Evolutionary conservation across 2,329 filamentous ascomycete species (phyloP).

Genomic region (Seiridium unicorne): DNA sequence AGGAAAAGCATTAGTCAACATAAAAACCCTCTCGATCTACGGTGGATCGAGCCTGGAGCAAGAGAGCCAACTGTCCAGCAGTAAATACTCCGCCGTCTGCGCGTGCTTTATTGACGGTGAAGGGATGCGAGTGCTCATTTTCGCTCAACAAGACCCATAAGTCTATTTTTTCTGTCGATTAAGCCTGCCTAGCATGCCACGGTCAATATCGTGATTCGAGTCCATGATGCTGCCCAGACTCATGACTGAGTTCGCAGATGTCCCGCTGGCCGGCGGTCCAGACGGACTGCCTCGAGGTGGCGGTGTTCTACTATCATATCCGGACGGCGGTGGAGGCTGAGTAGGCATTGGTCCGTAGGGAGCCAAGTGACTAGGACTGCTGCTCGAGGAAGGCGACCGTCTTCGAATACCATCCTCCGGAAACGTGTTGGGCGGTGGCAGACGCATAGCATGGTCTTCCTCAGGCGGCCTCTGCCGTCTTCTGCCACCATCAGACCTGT

Average conservation of each 20-base stretch:
- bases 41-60: not conserved
- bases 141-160: not conserved
- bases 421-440: slow-evolving; percentile 42
- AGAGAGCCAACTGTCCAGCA: not conserved
- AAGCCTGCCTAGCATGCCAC: slow-evolving; percentile 52
- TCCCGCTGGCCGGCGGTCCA: slow-evolving; percentile 25
- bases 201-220: slow-evolving; percentile 48
- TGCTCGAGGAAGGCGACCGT: slow-evolving; percentile 52
- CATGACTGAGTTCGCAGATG: slow-evolving; percentile 48
- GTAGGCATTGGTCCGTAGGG: slow-evolving; percentile 32
- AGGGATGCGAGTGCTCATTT: not conserved
- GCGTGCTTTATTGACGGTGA: not conserved
- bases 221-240: slow-evolving; percentile 52
- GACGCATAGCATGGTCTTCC: slow-evolving; percentile 36
- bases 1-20: slow-evolving; percentile 1
- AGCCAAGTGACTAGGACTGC: slow-evolving; percentile 44
- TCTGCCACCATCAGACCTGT: slow-evolving; percentile 29
- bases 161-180: slow-evolving; percentile 33
- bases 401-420: slow-evolving; percentile 48
- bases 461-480: slow-evolving; percentile 35
- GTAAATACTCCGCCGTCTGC: not conserved
- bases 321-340: slow-evolving; percentile 20
- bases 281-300: slow-evolving; percentile 40
- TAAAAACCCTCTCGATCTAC: not conserved
- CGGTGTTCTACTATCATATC: slow-evolving; percentile 35